These are phyloP conservation scores for Ogataea minuta DNA, from an alignment of 805 yeast species.

Conservation along the genomic window DNA sequence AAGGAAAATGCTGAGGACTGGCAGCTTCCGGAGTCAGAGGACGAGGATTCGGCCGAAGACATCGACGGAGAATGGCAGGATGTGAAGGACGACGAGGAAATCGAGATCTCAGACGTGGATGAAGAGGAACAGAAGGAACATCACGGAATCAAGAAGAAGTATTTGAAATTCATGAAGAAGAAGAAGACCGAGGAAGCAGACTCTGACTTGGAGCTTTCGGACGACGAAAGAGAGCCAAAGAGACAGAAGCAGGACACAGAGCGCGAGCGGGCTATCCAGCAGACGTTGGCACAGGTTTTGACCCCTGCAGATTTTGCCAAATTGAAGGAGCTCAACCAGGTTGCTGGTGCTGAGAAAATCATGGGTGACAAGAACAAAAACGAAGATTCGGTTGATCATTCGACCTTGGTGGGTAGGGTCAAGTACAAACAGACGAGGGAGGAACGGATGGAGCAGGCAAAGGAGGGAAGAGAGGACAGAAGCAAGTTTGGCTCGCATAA, in stretches of 20 bases:
- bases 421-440: conserved; percentile 85
- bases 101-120: conserved; percentile 48
- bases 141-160: conserved; percentile 35
- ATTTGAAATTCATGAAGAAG: conserved; percentile 35
- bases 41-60: conserved; percentile 50
- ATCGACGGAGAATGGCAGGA: conserved; percentile 92
- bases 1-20: conserved; percentile 60
- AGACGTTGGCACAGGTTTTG: conserved; percentile 53
- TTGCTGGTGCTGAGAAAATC: conserved; percentile 81
- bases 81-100: conserved; percentile 79
- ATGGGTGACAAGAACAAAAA: conserved; percentile 58
- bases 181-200: conserved; percentile 35
- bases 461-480: conserved; percentile 91
- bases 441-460: conserved; percentile 82
- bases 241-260: conserved; percentile 34
- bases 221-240: conserved; percentile 38
- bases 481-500: conserved; percentile 86
- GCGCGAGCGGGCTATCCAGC: conserved; percentile 53
- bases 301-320: conserved; percentile 99
- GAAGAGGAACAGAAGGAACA: conserved; percentile 35
- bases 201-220: conserved; percentile 53
- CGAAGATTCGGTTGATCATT: conserved; percentile 86
- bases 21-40: conserved; percentile 59
- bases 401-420: conserved; percentile 70
- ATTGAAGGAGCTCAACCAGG: conserved; percentile 78